Evolutionary conservation across 2,329 filamentous ascomycete genomes (phyloP).

Genomic region (Amesomyces nigricolor): DNA sequence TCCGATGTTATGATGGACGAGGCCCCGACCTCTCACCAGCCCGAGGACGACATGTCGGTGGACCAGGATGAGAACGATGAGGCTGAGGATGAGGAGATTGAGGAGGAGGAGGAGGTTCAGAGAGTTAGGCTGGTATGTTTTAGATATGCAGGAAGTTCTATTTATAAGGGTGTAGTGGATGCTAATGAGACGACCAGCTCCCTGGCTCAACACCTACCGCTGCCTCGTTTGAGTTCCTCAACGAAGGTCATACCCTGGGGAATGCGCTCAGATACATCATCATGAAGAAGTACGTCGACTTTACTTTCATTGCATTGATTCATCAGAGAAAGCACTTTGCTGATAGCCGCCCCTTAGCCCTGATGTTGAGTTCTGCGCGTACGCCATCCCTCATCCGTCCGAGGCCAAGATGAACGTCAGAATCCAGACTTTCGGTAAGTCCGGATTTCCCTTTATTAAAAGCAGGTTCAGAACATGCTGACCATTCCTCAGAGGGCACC

Average conservation of each 20-base stretch:
- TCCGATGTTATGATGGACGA: conserved; percentile 41
- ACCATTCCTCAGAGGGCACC: conserved; percentile 55
- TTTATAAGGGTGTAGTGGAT: neutral
- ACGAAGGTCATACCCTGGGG: conserved; percentile 91
- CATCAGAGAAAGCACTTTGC: neutral
- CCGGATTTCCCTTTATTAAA: neutral
- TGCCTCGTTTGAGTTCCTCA: conserved; percentile 89
- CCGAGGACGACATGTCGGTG: conserved; percentile 31
- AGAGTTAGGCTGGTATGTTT: conserved; percentile 55
- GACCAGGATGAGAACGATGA: conserved; percentile 30
- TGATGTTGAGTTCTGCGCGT: conserved; percentile 95
- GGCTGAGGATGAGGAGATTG: conserved; percentile 33
- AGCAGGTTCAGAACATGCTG: conserved; percentile 8
- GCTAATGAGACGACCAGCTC: conserved; percentile 49
- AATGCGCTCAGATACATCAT: conserved; percentile 93
- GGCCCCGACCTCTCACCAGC: conserved; percentile 36
- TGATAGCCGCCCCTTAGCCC: conserved; percentile 53
- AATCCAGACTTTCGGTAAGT: conserved; percentile 91
- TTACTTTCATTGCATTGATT: neutral
- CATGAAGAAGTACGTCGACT: conserved; percentile 84
- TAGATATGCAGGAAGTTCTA: neutral
- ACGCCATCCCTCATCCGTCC: conserved; percentile 94
- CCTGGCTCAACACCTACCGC: conserved; percentile 80
- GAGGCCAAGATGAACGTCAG: conserved; percentile 95
- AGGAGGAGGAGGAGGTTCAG: conserved; percentile 46